phyloP scores from a whole-genome alignment of 345 rosid species.

The Punica granatum region DNA sequence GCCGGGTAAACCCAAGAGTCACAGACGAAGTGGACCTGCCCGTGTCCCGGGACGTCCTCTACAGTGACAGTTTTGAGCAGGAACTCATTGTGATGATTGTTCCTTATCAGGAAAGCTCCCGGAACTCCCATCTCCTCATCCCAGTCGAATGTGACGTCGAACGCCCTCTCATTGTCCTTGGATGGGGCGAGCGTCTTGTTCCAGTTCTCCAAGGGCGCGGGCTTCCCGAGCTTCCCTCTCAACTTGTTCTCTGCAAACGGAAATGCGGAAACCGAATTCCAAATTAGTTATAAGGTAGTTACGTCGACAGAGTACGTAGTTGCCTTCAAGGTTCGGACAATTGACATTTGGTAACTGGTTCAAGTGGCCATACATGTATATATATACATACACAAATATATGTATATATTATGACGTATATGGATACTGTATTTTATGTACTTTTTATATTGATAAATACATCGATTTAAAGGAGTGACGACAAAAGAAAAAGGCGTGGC shows the following conservation, averaged over 20 bases:
- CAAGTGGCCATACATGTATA: background rate
- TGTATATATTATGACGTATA: no score
- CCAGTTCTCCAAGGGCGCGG: conserved; percentile 52
- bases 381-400: background rate
- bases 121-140: conserved; percentile 55
- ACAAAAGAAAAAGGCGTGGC: no score
- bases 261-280: background rate
- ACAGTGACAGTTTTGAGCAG: conserved; percentile 62
- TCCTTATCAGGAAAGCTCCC: conserved; percentile 53
- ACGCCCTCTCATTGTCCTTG: conserved; percentile 43
- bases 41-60: conserved; percentile 65
- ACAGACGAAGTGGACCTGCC: conserved; percentile 60
- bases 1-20: conserved; percentile 89
- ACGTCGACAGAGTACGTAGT: background rate
- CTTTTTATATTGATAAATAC: background rate
- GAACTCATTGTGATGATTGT: conserved; percentile 58
- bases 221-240: conserved; percentile 47
- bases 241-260: conserved; percentile 11
- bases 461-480: background rate
- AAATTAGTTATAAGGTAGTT: background rate
- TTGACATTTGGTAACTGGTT: background rate
- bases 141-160: conserved; percentile 44
- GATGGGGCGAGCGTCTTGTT: conserved; percentile 19
- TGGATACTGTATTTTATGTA: background rate
- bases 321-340: background rate